Conservation (phyloP, 495 filamentous ascomycete genomes). For the Hypoxylon cercidicola region DNA sequence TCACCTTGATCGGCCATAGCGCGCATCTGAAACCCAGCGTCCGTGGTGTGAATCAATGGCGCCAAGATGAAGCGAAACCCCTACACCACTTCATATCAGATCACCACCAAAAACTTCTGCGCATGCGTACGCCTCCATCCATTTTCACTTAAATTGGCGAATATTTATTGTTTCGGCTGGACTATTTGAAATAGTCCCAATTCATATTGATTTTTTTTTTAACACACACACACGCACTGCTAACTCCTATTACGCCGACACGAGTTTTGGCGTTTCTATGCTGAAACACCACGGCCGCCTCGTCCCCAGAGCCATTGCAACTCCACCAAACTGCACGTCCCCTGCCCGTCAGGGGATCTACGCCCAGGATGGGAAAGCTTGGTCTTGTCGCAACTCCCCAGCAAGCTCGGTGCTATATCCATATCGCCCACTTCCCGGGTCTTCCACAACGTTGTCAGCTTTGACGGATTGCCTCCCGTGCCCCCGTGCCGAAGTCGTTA, state of each 20-base stretch:
- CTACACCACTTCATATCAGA: conserved; percentile 13
- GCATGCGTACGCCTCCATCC: conserved; percentile 1
- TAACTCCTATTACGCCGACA: conserved; percentile 6
- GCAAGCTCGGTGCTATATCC: conserved; percentile 25
- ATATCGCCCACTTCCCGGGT: conserved; percentile 5
- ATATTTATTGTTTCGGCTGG: conserved; percentile 14
- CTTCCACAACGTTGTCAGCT: conserved; percentile 4
- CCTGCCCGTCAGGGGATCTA: conserved; percentile 29
- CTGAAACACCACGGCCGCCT: conserved; percentile 30
- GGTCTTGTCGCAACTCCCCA: conserved; percentile 32
- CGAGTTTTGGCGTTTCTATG: conserved; percentile 29
- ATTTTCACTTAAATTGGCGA: conserved; percentile 5
- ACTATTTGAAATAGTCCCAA: conserved; percentile 8
- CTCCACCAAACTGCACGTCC: conserved; percentile 19
- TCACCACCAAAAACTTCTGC: neutral
- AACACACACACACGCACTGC: neutral
- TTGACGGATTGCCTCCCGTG: conserved; percentile 3
- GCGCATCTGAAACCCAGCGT: conserved; percentile 31
- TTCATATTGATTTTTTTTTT: neutral
- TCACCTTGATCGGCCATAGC: conserved; percentile 26
- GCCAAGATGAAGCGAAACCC: conserved; percentile 31
- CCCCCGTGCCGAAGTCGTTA: conserved; percentile 6
- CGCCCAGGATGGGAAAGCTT: conserved; percentile 35
- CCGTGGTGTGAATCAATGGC: conserved; percentile 17
- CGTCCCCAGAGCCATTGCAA: conserved; percentile 27